phyloP scores from a whole-genome alignment of 306 rosid species.

The Comarum palustre region DNA sequence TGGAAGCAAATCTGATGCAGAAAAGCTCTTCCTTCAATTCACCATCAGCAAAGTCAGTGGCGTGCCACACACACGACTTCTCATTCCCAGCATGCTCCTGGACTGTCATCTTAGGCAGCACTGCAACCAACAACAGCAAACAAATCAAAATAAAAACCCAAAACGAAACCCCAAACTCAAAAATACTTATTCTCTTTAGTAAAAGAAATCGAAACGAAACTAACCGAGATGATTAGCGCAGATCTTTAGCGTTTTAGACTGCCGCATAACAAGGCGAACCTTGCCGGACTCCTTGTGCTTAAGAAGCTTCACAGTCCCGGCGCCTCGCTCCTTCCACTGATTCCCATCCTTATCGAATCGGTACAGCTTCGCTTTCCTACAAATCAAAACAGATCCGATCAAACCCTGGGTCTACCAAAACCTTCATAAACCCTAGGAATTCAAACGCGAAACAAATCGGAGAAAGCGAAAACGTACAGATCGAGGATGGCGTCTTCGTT shows the following conservation, averaged over 20 bases:
- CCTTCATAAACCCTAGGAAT: constrained; percentile 9
- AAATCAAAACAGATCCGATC: not conserved
- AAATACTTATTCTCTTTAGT: not conserved
- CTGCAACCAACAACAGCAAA: constrained; percentile 32
- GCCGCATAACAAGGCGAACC: constrained; percentile 85
- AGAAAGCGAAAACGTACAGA: constrained; percentile 40
- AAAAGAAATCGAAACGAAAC: not conserved
- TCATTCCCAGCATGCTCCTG: constrained; percentile 97
- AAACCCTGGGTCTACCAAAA: constrained; percentile 9
- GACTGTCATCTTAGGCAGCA: constrained; percentile 65
- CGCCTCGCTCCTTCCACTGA: constrained; percentile 93
- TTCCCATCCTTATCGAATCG: constrained; percentile 87
- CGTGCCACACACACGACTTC: constrained; percentile 96
- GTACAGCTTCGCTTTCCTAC: constrained; percentile 83
- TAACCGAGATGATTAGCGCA: constrained; percentile 88
- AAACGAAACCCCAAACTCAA: constrained; percentile 4
- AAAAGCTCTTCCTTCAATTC: constrained; percentile 93
- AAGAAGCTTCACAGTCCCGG: constrained; percentile 73
- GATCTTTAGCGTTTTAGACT: constrained; percentile 86
- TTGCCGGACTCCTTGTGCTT: constrained; percentile 64
- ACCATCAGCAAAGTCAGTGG: constrained; percentile 88
- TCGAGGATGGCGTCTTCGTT: constrained; percentile 71
- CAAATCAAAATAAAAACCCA: not conserved
- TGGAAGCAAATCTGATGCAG: constrained; percentile 87
- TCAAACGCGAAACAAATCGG: not conserved